Base-by-base conservation (phyloP, 176 grass and related monocot genomes). In the Phragmites australis region DNA sequence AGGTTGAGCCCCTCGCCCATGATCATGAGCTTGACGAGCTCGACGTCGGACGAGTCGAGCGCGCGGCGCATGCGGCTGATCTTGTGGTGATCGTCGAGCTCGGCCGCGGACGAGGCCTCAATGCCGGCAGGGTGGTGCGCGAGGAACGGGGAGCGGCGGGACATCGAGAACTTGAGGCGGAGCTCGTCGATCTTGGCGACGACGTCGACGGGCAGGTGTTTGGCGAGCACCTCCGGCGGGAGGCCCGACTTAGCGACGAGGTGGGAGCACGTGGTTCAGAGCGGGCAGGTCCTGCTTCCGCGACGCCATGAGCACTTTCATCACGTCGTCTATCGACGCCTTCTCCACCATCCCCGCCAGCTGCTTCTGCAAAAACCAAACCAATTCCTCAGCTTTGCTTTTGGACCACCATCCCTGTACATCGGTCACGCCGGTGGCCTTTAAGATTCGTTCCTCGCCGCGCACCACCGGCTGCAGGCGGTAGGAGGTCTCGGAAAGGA, bases 61-160 rank as follows among this genome's bases (percentile, higher is more conserved):
- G 97, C 97, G 8, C 97, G 97, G 27, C 97, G 88, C 97, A 99
- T 99, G 65, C 97, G 97, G n/a, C 88, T 90, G 82, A 99, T 99
- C 86, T 99, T 99, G 79, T 96, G 90, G 82, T 93, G 97, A 48
- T 93, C 90, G 79, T 96, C 90, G 4, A 96, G 29, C 48, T 96
- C 88, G 1, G 66, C 68, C 18, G 81, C 52, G 18, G 87, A 68
- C 6, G 87, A 49, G n/a, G 80, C 47, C 5, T 80, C 89, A 8
- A 88, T 44, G 19, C 77, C 67, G 37, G 84, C 83, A 51, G 74
- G 58, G 79, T 89, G 90, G 79, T 83, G 84, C 52, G 86, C 76
- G 60, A 88, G 85, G 85, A 89, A 94, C 6, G 91, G 87, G 17
- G 89, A 87, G 87, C 90, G 94, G 23, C 89, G 90, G n/a, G 86